Evolutionary conservation across 2,329 filamentous ascomycete genomes (phyloP).

Genomic region (Colletotrichum destructivum): DNA sequence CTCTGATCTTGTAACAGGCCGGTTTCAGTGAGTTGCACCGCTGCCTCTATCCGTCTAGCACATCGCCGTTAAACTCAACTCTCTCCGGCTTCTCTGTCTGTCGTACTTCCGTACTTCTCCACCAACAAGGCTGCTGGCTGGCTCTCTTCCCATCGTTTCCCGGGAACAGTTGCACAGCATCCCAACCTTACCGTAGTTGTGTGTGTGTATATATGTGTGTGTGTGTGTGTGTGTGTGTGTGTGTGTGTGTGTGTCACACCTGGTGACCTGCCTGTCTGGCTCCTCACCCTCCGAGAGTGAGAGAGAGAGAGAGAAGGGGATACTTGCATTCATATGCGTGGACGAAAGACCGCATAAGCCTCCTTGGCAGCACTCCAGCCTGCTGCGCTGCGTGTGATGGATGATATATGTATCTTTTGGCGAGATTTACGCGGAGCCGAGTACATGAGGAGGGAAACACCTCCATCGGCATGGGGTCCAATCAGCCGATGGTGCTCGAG

Average conservation of each 20-base stretch:
- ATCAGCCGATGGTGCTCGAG: slow-evolving; percentile 16
- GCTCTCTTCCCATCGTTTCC: slow-evolving; percentile 7
- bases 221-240: no score
- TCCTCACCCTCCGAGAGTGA: slow-evolving; percentile 25
- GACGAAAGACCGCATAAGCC: slow-evolving; percentile 12
- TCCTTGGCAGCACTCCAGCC: slow-evolving; percentile 1
- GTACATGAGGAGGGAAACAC: slow-evolving; percentile 15
- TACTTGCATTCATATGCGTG: no score
- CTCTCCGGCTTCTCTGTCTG: no score
- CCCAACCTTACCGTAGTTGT: not conserved
- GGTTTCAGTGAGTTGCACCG: slow-evolving; percentile 34
- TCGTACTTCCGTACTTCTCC: not conserved
- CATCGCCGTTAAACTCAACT: not conserved
- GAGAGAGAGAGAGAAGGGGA: not conserved
- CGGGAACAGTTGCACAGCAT: not conserved
- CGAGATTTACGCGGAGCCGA: not conserved
- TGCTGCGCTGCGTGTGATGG: not conserved
- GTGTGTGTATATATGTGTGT: no score
- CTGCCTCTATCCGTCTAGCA: slow-evolving; percentile 6
- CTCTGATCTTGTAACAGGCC: slow-evolving; percentile 20
- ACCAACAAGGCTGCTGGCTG: not conserved
- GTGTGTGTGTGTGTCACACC: no score
- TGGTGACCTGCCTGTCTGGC: slow-evolving; percentile 30
- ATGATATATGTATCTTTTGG: slow-evolving; percentile 13
- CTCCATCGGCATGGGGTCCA: slow-evolving; percentile 4